A percentile compares a stretch with the other conserved stretches of the same genome.
Evolutionary conservation across 495 filamentous ascomycete species (phyloP).

Genomic region (Penicillium bovifimosum): DNA sequence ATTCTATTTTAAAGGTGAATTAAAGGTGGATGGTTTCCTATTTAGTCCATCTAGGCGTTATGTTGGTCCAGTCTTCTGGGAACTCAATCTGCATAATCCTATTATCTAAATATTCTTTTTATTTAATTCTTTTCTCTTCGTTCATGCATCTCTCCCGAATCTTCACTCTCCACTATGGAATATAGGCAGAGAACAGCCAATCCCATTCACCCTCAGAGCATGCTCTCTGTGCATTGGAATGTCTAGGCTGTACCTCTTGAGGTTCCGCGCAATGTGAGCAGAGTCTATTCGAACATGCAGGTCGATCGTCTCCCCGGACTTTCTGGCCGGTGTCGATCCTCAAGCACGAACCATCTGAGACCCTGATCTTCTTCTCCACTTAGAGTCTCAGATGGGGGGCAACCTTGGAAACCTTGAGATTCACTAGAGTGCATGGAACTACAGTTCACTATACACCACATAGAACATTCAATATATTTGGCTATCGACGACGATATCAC

Average conservation of each 20-base stretch:
- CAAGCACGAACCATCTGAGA: constrained; percentile 1
- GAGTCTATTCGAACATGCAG: constrained; percentile 15
- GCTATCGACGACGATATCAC: neutral
- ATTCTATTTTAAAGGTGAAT: too few relatives aligned
- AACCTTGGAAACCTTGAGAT: neutral
- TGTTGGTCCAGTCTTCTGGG: neutral
- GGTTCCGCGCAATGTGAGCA: constrained; percentile 11
- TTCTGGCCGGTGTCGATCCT: constrained; percentile 3
- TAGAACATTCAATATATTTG: too few relatives aligned
- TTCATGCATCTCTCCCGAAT: constrained; percentile 5
- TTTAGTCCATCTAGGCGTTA: neutral
- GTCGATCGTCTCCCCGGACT: constrained; percentile 9
- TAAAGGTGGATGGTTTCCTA: too few relatives aligned
- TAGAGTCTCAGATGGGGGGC: neutral
- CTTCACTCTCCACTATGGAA: neutral
- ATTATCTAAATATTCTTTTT: neutral
- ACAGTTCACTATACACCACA: too few relatives aligned
- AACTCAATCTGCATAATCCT: neutral
- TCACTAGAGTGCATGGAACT: too few relatives aligned
- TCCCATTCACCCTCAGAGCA: neutral
- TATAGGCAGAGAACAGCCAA: neutral
- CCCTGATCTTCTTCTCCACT: constrained; percentile 4
- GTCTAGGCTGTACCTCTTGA: constrained; percentile 5
- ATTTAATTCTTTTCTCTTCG: constrained; percentile 4
- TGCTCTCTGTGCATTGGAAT: constrained; percentile 7